Conservation (phyloP, 495 filamentous ascomycete species). For the Chaetomidium leptoderma region DNA sequence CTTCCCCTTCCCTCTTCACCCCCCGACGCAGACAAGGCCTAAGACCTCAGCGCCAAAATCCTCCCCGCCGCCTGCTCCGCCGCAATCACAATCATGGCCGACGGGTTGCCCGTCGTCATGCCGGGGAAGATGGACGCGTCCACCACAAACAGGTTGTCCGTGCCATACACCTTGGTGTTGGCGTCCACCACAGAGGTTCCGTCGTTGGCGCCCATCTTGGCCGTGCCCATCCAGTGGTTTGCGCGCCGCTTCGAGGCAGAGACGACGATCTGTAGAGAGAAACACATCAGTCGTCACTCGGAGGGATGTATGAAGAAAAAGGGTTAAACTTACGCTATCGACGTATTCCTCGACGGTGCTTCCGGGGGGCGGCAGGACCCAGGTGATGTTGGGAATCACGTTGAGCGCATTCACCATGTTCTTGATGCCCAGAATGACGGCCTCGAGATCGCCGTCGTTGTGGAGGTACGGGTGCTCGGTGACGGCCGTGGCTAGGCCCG, state of each 20-base stretch:
- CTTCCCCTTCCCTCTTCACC: neutral
- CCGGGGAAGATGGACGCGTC: constrained; percentile 64
- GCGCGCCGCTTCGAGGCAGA: constrained; percentile 57
- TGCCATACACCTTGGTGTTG: constrained; percentile 69
- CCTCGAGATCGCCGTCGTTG: constrained; percentile 46
- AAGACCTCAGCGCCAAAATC: constrained; percentile 24
- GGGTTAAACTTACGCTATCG: constrained; percentile 31
- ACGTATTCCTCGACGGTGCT: constrained; percentile 53
- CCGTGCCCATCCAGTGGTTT: constrained; percentile 65
- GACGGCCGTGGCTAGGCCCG: constrained; percentile 51
- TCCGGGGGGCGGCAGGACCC: constrained; percentile 50
- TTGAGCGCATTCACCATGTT: constrained; percentile 53
- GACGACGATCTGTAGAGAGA: constrained; percentile 38
- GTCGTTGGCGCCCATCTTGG: constrained; percentile 64
- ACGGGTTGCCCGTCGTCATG: constrained; percentile 57
- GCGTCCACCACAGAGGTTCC: constrained; percentile 66
- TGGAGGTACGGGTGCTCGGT: constrained; percentile 51
- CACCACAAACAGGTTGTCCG: constrained; percentile 63
- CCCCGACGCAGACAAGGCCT: neutral
- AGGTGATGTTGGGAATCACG: constrained; percentile 52
- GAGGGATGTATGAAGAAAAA: neutral
- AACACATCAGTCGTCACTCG: neutral
- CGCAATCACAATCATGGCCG: constrained; percentile 55
- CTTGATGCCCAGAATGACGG: constrained; percentile 55
- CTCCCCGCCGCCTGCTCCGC: constrained; percentile 52